Conservation (phyloP, 176 grass and related monocot genomes). For the Melocanna baccifera region DNA sequence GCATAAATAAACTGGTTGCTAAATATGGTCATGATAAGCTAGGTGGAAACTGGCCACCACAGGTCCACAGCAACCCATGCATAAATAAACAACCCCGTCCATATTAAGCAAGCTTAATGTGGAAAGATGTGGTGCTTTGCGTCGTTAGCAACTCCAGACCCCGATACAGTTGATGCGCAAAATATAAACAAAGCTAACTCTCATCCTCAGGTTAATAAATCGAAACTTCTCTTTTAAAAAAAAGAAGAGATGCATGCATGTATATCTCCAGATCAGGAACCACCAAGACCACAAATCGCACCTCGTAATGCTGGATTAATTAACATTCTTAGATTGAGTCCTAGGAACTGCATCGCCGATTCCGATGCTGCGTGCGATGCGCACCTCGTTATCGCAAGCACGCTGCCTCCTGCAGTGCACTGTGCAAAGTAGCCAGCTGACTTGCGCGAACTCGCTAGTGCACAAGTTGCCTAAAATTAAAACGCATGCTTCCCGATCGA, state of each 20-base stretch:
- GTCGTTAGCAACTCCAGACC: background rate
- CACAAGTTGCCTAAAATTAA: background rate
- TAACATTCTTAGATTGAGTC: slow-evolving; percentile 23
- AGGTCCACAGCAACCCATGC: background rate
- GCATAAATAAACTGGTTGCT: background rate
- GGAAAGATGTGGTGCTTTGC: slow-evolving; percentile 28
- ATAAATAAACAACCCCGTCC: background rate
- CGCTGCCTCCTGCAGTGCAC: background rate
- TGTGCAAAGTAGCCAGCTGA: background rate
- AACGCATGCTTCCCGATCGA: background rate
- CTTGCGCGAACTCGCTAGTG: background rate
- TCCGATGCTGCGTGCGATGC: slow-evolving; percentile 22
- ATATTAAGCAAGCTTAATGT: background rate
- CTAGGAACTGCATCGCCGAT: slow-evolving; percentile 31
- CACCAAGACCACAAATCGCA: background rate
- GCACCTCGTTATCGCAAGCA: background rate
- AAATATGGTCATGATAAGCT: background rate
- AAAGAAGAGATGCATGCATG: background rate
- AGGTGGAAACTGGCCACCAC: background rate
- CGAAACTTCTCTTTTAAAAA: background rate
- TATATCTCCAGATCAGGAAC: background rate
- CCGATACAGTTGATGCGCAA: background rate
- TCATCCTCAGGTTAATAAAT: background rate
- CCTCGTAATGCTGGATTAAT: background rate
- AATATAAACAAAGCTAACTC: background rate